Evolutionary conservation across 176 grass and related monocot species (phyloP), one percentile per base, ranked within the genome.

Genomic region (Chloris gayana): DNA sequence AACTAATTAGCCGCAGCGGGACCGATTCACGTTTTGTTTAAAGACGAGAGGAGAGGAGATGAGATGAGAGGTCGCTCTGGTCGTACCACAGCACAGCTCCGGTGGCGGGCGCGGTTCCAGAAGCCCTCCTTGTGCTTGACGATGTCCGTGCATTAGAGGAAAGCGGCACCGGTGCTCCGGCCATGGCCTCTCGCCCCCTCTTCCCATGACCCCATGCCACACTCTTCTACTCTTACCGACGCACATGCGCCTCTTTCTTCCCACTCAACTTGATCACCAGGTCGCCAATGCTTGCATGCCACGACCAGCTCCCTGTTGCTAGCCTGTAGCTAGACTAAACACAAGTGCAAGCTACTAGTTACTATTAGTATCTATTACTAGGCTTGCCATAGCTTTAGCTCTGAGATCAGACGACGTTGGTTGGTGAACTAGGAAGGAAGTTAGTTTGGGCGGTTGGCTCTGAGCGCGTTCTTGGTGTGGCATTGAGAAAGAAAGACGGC

Each of bases 121-220:
- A 74, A 33, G 72, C 44, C 83, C 78, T 74, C 67, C 83, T 91
- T 67, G 92, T 91, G 92, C 80, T 91, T 86, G 83, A 80, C 79
- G 92, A 84, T 94, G 92, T 80, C 91, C 38, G 74, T 66, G 44
- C 74, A 73, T 24, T 88, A 80, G 83, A 86, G 56, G 87, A 74
- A 83, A 86, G 70, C 78, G 78, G 78, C 87, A 85, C 91, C 78
- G 81, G 70, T 74, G 83, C 86, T 88, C 82, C 87, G 79, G 91
- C 89, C 68, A 78, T 80, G 70, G 75, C 65, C 14, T 63, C 81
- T 62, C 83, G 83, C 41, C 24, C 85, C 78, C 69, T 83, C 47
- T 46, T 65, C 74, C 32, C 70, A 66, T 90, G 76, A 79, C 73
- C 73, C 74, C 77, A 70, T 33, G 76, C 75, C 25, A n/a, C n/a